phyloP scores from a whole-genome alignment of 768 basidiomycete genomes.

The Calvatia gigantea region DNA sequence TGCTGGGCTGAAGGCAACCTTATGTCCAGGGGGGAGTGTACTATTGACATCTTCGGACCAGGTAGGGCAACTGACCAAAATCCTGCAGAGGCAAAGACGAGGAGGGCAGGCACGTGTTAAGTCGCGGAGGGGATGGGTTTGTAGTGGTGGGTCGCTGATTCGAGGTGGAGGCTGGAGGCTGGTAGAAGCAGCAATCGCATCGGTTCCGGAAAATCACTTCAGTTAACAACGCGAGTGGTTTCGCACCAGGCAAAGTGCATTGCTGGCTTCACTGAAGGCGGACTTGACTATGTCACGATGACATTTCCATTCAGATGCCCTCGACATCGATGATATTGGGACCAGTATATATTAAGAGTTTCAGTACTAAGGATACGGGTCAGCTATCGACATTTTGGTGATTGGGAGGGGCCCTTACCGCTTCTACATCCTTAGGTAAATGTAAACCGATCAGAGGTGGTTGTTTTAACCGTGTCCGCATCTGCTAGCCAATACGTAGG shows the following conservation, averaged over 20 bases:
- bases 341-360: conserved; percentile 42
- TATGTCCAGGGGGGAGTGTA: conserved; percentile 26
- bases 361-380: conserved; percentile 27
- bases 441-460: conserved; percentile 27
- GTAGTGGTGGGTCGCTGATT: conserved; percentile 5
- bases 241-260: conserved; percentile 47
- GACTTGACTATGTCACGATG: conserved; percentile 42
- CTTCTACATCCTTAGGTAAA: conserved; percentile 38
- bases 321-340: conserved; percentile 39
- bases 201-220: conserved; percentile 41
- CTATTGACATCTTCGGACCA: conserved; percentile 27
- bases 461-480: conserved; percentile 34
- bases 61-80: conserved; percentile 36
- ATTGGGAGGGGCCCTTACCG: conserved; percentile 24
- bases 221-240: conserved; percentile 31
- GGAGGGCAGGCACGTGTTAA: conserved; percentile 31
- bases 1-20: conserved; percentile 32
- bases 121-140: conserved; percentile 21
- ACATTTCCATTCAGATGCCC: conserved; percentile 43
- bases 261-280: conserved; percentile 50
- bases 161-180: no score
- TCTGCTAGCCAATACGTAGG: conserved; percentile 41
- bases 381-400: not conserved
- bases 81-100: conserved; percentile 37
- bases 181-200: conserved; percentile 9